A percentile compares a stretch with the other conserved stretches of the same genome.
Evolutionary conservation across 805 yeast species (phyloP).

Genomic region (Candida xiaguanensis): DNA sequence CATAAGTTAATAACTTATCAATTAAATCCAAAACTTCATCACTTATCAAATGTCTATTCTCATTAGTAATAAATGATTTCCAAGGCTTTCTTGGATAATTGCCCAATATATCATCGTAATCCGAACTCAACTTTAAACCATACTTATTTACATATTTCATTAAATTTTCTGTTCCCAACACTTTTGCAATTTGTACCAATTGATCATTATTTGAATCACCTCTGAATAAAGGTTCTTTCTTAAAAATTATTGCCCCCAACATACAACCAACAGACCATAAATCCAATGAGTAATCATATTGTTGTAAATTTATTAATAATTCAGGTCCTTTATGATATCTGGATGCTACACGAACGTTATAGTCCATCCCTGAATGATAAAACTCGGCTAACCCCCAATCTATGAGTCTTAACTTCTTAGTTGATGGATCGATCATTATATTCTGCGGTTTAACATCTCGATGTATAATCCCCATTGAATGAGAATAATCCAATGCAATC

Average conservation of each 20-base stretch:
- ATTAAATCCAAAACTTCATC: constrained; percentile 74
- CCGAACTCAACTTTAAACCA: constrained; percentile 64
- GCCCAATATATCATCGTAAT: constrained; percentile 68
- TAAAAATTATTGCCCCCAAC: constrained; percentile 85
- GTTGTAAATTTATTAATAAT: constrained; percentile 75
- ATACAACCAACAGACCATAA: constrained; percentile 94
- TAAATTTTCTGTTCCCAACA: constrained; percentile 81
- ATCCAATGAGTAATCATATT: constrained; percentile 88
- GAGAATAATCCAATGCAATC: constrained; percentile 83
- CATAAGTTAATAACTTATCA: constrained; percentile 75
- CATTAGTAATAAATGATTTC: constrained; percentile 67
- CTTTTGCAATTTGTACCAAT: constrained; percentile 81
- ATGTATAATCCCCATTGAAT: constrained; percentile 94
- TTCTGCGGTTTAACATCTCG: constrained; percentile 95
- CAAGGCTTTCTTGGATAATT: constrained; percentile 82
- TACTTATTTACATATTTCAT: constrained; percentile 68
- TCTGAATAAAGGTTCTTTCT: constrained; percentile 88
- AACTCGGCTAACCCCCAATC: constrained; percentile 98
- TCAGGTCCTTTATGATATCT: constrained; percentile 94
- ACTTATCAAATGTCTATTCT: constrained; percentile 64
- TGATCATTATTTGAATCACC: constrained; percentile 92
- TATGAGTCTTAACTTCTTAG: constrained; percentile 67
- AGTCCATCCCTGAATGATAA: constrained; percentile 84
- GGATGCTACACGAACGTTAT: constrained; percentile 91
- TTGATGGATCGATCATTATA: constrained; percentile 86